A percentile compares a stretch with the other conserved stretches of the same genome.
phyloP scores from a whole-genome alignment of 176 grass and related monocot genomes.

The Metroxylon sagu region DNA sequence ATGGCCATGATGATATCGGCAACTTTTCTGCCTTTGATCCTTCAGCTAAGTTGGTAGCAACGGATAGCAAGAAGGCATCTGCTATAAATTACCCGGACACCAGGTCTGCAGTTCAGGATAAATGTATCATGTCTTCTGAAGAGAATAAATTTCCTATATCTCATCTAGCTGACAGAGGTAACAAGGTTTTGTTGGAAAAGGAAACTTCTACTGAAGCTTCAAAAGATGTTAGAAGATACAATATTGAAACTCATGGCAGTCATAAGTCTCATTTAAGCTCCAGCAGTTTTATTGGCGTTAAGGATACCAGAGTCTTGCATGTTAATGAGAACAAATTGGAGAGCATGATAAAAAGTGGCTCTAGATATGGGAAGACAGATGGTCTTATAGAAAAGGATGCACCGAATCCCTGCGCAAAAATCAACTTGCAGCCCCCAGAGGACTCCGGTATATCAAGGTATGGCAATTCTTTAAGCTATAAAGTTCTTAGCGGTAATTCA shows the following conservation, averaged over 20 bases:
- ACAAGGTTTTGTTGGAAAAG: background rate
- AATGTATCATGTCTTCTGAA: background rate
- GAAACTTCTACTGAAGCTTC: background rate
- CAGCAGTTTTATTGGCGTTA: background rate
- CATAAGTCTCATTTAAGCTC: constrained; percentile 1
- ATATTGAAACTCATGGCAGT: background rate
- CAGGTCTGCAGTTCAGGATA: constrained; percentile 1
- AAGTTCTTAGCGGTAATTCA: no score
- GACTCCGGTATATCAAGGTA: constrained; percentile 3
- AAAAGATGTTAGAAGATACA: constrained; percentile 5
- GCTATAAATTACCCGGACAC: background rate
- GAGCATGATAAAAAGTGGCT: no score
- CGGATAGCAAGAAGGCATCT: background rate
- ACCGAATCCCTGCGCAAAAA: background rate
- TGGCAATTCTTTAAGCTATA: background rate
- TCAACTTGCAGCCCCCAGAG: background rate
- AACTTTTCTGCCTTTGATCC: constrained; percentile 1
- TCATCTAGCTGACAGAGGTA: constrained; percentile 3
- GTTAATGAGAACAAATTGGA: no score
- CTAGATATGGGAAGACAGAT: no score
- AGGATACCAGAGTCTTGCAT: background rate
- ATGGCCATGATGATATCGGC: background rate
- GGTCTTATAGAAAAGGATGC: no score
- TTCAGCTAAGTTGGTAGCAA: background rate
- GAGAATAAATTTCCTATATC: background rate